phyloP scores from a whole-genome alignment of 306 rosid species.

The Pterocarpus macrocarpus region DNA sequence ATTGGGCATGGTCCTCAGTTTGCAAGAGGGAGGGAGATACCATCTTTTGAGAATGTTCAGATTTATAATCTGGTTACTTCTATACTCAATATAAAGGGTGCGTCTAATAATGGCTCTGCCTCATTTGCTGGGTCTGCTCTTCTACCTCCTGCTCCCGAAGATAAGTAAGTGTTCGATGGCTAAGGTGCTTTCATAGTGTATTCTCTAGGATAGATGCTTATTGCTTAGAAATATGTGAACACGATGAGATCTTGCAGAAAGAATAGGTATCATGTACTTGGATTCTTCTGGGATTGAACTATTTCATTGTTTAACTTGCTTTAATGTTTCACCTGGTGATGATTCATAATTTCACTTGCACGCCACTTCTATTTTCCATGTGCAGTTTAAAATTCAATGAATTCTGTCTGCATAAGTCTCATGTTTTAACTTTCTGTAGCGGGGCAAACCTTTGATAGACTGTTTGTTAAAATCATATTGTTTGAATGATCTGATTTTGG shows the following conservation, averaged over 20 bases:
- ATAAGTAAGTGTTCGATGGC: neutral
- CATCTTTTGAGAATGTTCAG: slow-evolving; percentile 89
- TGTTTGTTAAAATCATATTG: no score
- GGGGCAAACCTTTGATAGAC: neutral
- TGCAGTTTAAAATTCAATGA: neutral
- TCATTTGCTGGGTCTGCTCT: slow-evolving; percentile 72
- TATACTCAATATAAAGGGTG: slow-evolving; percentile 78
- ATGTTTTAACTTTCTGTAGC: slow-evolving; percentile 25
- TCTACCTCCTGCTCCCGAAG: slow-evolving; percentile 56
- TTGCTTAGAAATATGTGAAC: slow-evolving; percentile 20
- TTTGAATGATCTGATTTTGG: neutral
- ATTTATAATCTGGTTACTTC: slow-evolving; percentile 87
- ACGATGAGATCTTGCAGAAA: slow-evolving; percentile 28
- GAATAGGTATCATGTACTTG: slow-evolving; percentile 39
- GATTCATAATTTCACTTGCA: neutral
- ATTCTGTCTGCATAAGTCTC: neutral
- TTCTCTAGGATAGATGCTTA: neutral
- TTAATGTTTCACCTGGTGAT: slow-evolving; percentile 3
- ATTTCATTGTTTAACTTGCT: neutral
- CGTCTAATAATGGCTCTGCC: slow-evolving; percentile 80
- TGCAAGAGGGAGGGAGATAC: slow-evolving; percentile 77
- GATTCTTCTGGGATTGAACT: slow-evolving; percentile 30
- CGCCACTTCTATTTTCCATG: no score
- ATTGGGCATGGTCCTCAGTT: slow-evolving; percentile 93
- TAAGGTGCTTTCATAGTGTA: neutral